Evolutionary conservation across 1,284 basidiomycete genomes (phyloP), one percentile per base, ranked within the genome.

Genomic region (Pseudozyma sp.): DNA sequence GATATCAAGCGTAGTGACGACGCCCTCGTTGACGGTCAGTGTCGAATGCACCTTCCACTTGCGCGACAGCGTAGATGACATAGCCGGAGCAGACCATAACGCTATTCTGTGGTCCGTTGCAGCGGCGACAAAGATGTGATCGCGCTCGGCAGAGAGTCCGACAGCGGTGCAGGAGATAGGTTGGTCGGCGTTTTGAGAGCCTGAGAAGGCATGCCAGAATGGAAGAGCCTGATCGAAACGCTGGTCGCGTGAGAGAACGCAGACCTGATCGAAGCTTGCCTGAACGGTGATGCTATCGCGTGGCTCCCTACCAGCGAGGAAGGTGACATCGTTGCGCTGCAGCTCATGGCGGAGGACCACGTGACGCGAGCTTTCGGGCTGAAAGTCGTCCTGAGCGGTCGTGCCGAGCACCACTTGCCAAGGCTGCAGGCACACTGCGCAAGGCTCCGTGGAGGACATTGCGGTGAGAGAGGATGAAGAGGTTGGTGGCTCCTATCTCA

Each of bases 181-280:
- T 17, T 45, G 43, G 24, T 71, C 65, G 7, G 61, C 54, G 30
- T 56, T 48, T 39, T 75, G 65, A 13, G 73, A 71, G 3, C 63
- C 65, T 5, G 75, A 65, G 49, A 77, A 74, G 5, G 71, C 75
- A 17, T 71, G 63, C 75, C 75, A 77, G 44, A 77, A 77, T 7
- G 72, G 71, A 5, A 77, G 62, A 5, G 71, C 65, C 35, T 77
- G 68, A 17, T 61, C 56, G 43, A 75, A 70, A 17, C 66, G 60
- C 46, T 71, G 68, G 9, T 67, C 46, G 5, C 71, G 50, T 13
- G 68, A 59, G 7, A 77, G 68, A 17, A 77, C 30, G 53, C 71
- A 74, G 14, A 77, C 46, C 13, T 68, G 71, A n/a, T 75, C 61
- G 40, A 63, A 68, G 59, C 70, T 77, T 1, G 67, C 70, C 39